Conservation (phyloP, 805 yeast species). For the Wickerhamomyces silvicola region DNA sequence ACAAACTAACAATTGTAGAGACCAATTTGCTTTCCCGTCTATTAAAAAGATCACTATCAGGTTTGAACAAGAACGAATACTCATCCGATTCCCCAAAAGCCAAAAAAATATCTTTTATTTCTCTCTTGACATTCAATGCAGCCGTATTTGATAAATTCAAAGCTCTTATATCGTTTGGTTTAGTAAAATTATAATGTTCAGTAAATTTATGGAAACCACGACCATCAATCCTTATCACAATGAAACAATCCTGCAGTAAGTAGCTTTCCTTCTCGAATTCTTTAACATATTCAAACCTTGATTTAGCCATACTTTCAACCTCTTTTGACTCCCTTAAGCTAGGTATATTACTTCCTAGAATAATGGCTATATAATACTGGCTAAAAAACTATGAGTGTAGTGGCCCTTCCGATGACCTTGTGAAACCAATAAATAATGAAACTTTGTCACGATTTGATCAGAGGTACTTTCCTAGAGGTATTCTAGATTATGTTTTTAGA, state of each 20-base stretch:
- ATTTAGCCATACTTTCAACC: constrained; percentile 75
- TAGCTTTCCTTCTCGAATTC: constrained; percentile 68
- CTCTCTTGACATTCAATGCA: constrained; percentile 57
- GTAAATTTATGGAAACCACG: constrained; percentile 89
- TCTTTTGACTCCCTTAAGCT: too few species aligned
- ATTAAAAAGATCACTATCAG: constrained; percentile 64
- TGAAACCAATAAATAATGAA: neutral
- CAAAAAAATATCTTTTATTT: constrained; percentile 64
- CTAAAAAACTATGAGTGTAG: too few species aligned
- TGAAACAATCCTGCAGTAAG: constrained; percentile 72
- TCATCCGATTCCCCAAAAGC: constrained; percentile 97
- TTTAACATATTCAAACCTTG: constrained; percentile 82
- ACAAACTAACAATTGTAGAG: constrained; percentile 74
- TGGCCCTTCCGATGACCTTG: constrained; percentile 10
- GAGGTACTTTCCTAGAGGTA: too few species aligned
- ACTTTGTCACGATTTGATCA: neutral
- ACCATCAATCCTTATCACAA: constrained; percentile 87
- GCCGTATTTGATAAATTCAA: constrained; percentile 74
- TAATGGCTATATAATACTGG: neutral
- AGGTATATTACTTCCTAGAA: neutral
- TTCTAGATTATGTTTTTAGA: too few species aligned
- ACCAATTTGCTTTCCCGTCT: constrained; percentile 76
- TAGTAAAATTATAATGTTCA: constrained; percentile 61
- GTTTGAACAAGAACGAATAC: constrained; percentile 71
- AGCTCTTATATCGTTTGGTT: constrained; percentile 85